These are phyloP conservation scores for Platanus orientalis DNA, from an alignment of 164 flowering plant genomes.

Conservation along the genomic window DNA sequence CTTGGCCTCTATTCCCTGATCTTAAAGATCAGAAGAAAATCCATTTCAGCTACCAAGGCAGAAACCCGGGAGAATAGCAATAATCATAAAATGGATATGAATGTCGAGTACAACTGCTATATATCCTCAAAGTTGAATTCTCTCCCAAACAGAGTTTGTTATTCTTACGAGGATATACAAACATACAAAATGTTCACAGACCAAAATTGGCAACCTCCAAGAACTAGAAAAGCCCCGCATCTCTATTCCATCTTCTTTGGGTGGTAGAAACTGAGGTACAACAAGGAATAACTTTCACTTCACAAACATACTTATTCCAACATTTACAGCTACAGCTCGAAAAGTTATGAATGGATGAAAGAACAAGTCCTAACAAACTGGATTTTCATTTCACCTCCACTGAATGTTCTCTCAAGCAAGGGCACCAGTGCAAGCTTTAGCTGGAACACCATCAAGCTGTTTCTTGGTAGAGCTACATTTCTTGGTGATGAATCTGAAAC, in stretches of 20 bases:
- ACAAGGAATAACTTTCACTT: background rate
- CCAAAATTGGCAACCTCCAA: background rate
- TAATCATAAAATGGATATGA: background rate
- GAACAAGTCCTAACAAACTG: too few relatives aligned
- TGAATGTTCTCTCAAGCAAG: slow-evolving; percentile 34
- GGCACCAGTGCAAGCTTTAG: slow-evolving; percentile 71
- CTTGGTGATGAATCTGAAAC: slow-evolving; percentile 82
- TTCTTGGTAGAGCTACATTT: slow-evolving; percentile 71
- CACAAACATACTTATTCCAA: too few relatives aligned
- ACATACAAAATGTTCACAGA: background rate
- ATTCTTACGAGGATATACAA: background rate
- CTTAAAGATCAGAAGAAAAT: too few relatives aligned
- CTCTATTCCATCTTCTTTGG: slow-evolving; percentile 2
- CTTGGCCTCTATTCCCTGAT: too few relatives aligned
- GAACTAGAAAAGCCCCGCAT: background rate
- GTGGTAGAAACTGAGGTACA: background rate
- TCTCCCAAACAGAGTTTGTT: background rate
- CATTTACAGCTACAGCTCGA: too few relatives aligned
- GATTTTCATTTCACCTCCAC: slow-evolving; percentile 2
- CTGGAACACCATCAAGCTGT: slow-evolving; percentile 50
- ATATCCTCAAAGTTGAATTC: background rate
- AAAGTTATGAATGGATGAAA: too few relatives aligned
- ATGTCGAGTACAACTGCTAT: background rate
- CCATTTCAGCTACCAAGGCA: too few relatives aligned
- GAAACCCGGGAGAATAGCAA: background rate